A percentile compares a stretch with the other conserved stretches of the same genome.
phyloP scores from a whole-genome alignment of 495 filamentous ascomycete genomes.

The Neurospora terricola region DNA sequence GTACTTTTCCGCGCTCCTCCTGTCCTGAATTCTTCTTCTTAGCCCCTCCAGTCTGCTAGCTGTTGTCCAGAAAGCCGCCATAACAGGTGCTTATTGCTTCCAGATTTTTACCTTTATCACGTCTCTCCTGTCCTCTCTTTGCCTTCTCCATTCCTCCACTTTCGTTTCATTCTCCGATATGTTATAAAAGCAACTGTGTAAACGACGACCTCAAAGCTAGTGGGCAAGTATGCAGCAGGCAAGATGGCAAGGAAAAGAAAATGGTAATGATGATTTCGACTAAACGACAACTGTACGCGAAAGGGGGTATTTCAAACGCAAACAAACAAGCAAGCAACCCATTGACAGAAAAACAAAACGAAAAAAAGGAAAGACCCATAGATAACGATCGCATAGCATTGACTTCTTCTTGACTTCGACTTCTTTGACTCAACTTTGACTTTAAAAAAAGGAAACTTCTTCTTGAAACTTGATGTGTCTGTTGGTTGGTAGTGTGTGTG shows the following conservation, averaged over 20 bases:
- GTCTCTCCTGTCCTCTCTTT: background rate
- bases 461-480: background rate
- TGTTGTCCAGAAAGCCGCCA: background rate
- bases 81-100: background rate
- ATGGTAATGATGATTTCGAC: background rate
- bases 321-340: background rate
- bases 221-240: background rate
- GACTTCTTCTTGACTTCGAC: background rate
- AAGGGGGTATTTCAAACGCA: background rate
- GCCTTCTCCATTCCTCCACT: background rate
- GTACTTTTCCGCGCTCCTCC: background rate
- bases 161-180: background rate
- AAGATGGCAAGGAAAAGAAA: background rate
- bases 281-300: background rate
- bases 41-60: background rate
- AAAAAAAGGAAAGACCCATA: background rate
- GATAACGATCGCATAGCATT: slow-evolving; percentile 1
- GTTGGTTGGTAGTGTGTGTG: background rate
- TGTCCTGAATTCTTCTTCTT: background rate
- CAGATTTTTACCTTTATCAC: background rate
- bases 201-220: background rate
- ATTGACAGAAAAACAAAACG: background rate
- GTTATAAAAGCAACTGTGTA: background rate
- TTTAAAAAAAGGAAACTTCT: background rate
- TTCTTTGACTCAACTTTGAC: background rate